phyloP scores from a whole-genome alignment of 352 stramenopile species.

The Phytophthora uliginosa region DNA sequence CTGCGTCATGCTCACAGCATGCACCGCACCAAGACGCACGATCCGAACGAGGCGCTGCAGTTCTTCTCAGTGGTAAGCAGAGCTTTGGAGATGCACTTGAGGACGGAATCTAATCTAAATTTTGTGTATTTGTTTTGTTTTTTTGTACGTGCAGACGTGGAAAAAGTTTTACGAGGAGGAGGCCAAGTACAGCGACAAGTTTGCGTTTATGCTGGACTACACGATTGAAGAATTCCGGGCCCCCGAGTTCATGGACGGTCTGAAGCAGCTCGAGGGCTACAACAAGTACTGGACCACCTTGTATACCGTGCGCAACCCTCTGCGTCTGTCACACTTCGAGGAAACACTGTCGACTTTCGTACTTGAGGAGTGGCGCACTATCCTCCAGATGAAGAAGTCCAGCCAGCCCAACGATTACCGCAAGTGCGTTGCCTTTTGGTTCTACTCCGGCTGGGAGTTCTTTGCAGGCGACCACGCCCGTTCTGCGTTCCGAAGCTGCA shows the following conservation, averaged over 20 bases:
- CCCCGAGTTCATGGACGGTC: constrained; percentile 71
- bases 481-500: constrained; percentile 81
- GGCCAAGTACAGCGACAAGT: constrained; percentile 90
- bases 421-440: constrained; percentile 91
- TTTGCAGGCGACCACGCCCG: constrained; percentile 84
- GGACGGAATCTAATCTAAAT: background rate
- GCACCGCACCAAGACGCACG: constrained; percentile 76
- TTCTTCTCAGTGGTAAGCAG: constrained; percentile 82
- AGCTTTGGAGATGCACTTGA: background rate
- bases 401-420: constrained; percentile 89
- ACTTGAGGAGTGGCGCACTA: constrained; percentile 77
- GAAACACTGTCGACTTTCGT: constrained; percentile 79
- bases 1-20: constrained; percentile 85
- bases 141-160: constrained; percentile 58
- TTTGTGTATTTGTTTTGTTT: background rate
- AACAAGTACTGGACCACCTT: constrained; percentile 89
- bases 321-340: constrained; percentile 81
- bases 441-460: constrained; percentile 88
- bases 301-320: constrained; percentile 77
- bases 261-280: constrained; percentile 84
- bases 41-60: constrained; percentile 81
- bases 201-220: constrained; percentile 80
- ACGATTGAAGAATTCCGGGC: constrained; percentile 73
- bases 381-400: constrained; percentile 86
- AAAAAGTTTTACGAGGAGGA: constrained; percentile 92